Evolutionary conservation across 2,329 filamentous ascomycete species (phyloP).

Genomic region (Cordyceps javanica): DNA sequence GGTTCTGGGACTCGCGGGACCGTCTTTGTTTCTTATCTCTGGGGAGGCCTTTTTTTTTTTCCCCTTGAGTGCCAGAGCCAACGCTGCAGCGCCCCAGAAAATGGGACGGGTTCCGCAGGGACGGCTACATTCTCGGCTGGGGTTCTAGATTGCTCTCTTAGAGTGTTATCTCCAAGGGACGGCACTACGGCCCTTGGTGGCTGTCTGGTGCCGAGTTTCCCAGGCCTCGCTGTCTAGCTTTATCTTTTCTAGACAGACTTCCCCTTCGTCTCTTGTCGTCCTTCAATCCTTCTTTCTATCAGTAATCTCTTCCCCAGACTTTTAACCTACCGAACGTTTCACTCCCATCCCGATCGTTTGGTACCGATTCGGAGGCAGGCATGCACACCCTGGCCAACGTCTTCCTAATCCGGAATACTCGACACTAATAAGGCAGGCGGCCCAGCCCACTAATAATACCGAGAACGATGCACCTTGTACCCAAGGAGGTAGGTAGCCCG

Average conservation of each 20-base stretch:
- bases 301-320: background rate
- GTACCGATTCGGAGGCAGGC: background rate
- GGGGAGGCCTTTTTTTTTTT: background rate
- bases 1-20: background rate
- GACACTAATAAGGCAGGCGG: constrained; percentile 1
- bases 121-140: background rate
- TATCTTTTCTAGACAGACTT: background rate
- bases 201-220: background rate
- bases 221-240: background rate
- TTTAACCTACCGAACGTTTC: background rate
- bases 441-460: background rate
- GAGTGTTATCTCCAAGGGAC: background rate
- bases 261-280: background rate
- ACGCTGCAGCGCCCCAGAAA: background rate
- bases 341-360: background rate
- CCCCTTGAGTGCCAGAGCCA: no score
- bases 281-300: background rate
- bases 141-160: background rate
- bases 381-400: constrained; percentile 9
- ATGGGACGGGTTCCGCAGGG: background rate
- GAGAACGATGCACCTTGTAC: constrained; percentile 40
- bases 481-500: constrained; percentile 37
- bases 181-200: background rate
- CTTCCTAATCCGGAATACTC: constrained; percentile 8
- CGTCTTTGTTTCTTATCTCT: background rate